Base-by-base conservation (phyloP, 768 basidiomycete genomes). In the Kwoniella dejecticola region DNA sequence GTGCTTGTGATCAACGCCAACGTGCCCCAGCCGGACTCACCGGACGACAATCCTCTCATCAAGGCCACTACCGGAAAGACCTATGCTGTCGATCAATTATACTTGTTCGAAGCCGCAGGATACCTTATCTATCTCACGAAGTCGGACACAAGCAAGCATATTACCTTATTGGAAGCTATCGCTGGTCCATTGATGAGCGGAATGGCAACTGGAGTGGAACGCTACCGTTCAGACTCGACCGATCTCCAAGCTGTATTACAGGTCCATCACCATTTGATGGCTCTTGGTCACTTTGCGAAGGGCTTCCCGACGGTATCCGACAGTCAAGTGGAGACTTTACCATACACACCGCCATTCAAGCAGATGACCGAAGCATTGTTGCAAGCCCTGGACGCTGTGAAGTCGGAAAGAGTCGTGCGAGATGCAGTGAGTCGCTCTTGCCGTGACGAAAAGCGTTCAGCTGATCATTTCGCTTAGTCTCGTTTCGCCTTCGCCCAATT, bases 401-500 rank as follows among this genome's bases (percentile, higher is more conserved):
- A 91, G 69, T 81, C 85, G 10, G 87, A 89, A 74, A 87, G 90
- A 76, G 85, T 89, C 21, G 87, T 99, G 42, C 85, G 96, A 57
- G 93, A 98, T 74, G 93, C 96, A 59, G 95, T 96, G 81, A 63
- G 87, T 83, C 15, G 11, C 13, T 48, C 50, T 8, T 31, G 6
- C n/a, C 24, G 6, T 26, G 26, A 17, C 46, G 26, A 19, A 24
- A 4, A 4, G 2, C 4, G 36, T 10, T 15, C n/a, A n/a, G n/a
- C n/a, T n/a, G n/a, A n/a, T n/a, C n/a, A 15, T 33, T 7, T 54
- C 70, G 69, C 23, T 15, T 67, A 98, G 95, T 88, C 91, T 29
- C 87, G 96, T 12, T 90, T 89, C 68, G 89, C 95, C 0, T 98
- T 98, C 79, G 88, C 93, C 30, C 87, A 94, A 41, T 89, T 98